Evolutionary conservation across 352 stramenopile genomes (phyloP), one percentile per base, ranked within the genome.

Genomic region (Discostella stelligera): DNA sequence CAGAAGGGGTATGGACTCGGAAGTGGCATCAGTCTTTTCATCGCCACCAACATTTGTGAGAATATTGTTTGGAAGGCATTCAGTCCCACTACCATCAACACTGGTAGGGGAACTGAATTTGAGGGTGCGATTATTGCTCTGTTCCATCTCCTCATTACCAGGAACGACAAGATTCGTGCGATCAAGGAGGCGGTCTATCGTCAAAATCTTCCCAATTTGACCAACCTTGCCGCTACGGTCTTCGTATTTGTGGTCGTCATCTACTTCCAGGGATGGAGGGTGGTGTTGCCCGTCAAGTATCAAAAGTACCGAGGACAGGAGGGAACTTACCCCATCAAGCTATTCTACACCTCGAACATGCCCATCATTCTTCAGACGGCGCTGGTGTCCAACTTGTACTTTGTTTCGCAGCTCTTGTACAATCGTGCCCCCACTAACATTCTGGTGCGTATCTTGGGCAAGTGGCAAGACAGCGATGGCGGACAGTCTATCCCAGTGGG

Each of bases 271-370:
- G 97, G 97, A 85, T 99, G 98, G 95, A 85, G 91, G 54, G 93
- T 97, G 27, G 92, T 97, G 67, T 89, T 97, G 56, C 93, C 94
- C 30, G 90, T 99, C 86, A 99, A 99, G 94, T 98, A 98, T 93
- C 95, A 98, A 84, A 98, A 98, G 87, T 98, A 98, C 86, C 95
- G 97, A 74, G 97, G 97, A 77, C 96, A 99, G 88, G 95, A 98
- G 90, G 96, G 96, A 82, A 98, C 95, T 74, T 99, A 99, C 94
- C 97, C 97, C 72, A 99, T 99, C 94, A 99, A 99, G 93, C 92
- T 99, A 3, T 99, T 99, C 86, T 99, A 99, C 95, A 99, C 97
- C 58, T 98, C 95, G 73, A 99, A 99, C 95, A 99, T 99, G 96
- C 97, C 97, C 60, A 99, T 99, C 88, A 99, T 99, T 73, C 89